Evolutionary conservation across 768 basidiomycete species (phyloP), one percentile per base, ranked within the genome.

Genomic region (Psilocybe sp.): DNA sequence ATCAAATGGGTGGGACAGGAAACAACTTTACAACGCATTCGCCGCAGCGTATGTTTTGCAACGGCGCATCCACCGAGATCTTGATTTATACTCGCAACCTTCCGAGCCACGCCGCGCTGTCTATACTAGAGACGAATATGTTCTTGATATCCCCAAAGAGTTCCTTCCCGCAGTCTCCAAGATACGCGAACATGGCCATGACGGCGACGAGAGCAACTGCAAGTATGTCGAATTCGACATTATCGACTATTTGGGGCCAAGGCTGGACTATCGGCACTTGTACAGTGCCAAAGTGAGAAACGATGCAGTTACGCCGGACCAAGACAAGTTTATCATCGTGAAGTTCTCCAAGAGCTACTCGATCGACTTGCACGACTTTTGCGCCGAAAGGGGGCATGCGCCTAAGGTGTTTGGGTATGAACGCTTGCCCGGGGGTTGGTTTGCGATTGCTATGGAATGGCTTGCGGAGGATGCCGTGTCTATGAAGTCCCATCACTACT

Each of bases 341-440:
- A 64, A 61, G 46, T 56, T 61, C 39, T 37, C 53, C 14, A 46
- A 40, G 15, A 28, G 39, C 14, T 62, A 64, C 38, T 57, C 33
- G n/a, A 33, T 36, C 14, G 46, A 51, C 33, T 41, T 64, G 40
- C 64, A 65, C 38, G 35, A 39, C 2, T 50, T 57, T 34, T 65
- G 63, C 46, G 44, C 51, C 6, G 37, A 42, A 18, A 33, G n/a
- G 1, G 55, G 55, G 23, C 57, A 52, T 47, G 64, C 64, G 13
- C 64, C 64, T 1, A 20, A 44, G 44, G 18, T 44, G 13, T 28
- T 44, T 11, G 42, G 18, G 23, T 28, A 28, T 7, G 23, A 28
- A 28, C 23, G 23, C 23, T 28, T 28, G 23, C 23, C 23, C 7
- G 23, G 23, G 3, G 23, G 23, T 7, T 28, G 23, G 23, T 28